Base-by-base conservation (phyloP, 2,329 filamentous ascomycete genomes). In the Stagonosporopsis vannaccii region DNA sequence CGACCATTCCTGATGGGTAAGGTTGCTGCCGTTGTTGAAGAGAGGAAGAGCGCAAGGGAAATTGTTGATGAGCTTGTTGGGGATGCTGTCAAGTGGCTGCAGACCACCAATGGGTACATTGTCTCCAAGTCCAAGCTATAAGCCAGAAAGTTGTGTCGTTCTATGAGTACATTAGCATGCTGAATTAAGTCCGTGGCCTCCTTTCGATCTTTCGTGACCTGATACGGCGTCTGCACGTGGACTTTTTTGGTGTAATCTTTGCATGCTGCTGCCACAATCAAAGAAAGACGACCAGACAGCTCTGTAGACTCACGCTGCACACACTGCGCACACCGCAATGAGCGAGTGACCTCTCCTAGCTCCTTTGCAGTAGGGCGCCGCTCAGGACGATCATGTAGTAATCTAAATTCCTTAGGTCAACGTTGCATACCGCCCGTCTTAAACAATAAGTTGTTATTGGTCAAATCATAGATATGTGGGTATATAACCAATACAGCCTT, bases 1-100 rank as follows among this genome's bases (percentile, higher is more conserved):
- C 85, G 92, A 56, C 93, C 93, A 13, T 96, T 87, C 83, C 80
- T 97, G 68, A 99, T 99, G 95, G 95, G 95, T 77, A 96, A 98
- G 85, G 94, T 91, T 59, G 90, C 95, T 33, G 94, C 95, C 25
- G 91, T 97, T 28, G 90, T 95, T 53, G 95, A 94, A 73, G 92
- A 98, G 81, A 90, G 89, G 83, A 96, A 96, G 87, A 81, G 85
- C 35, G 95, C 95, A 60, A 96, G 93, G 85, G 90, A 78, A 17
- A 94, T 99, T 59, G 89, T 99, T 35, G 95, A 99, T 72, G 95
- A 99, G 82, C 90, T 99, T 69, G 90, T 99, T 61, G 79, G 81
- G 48, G 93, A 96, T 73, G 95, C 93, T 36, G 87, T 91, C 56
- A 82, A 82, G 59, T 85, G 84, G 77, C 76, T 97, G 67, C 82